Evolutionary conservation across 257 asterid species (phyloP), one percentile per base, ranked within the genome.

Genomic region (Penstemon newberryi): DNA sequence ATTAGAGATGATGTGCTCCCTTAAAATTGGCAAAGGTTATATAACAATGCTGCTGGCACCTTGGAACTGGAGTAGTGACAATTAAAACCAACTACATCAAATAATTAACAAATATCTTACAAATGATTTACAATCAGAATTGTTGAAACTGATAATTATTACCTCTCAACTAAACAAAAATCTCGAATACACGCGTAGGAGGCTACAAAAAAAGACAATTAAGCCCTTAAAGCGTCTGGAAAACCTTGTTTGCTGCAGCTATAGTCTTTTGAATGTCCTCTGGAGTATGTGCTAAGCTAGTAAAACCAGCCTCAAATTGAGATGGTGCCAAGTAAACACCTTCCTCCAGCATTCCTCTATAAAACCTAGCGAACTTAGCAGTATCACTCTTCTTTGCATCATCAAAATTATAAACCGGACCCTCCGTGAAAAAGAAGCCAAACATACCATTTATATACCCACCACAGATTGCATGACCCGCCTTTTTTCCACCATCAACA

Each of bases 291-390:
- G 97, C 85, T 71, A 94, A 82, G 85, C 99, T 79, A 1, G 95
- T 94, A 70, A 94, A 94, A 41, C 99, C 99, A 52, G 97, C 99
- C 84, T 94, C 99, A 56, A 94, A 94, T 67, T 94, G 97, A 7
- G 99, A 94, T 10, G 99, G 99, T 0, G 99, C 99, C 0, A 94
- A 79, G 67, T 94, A 94, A 33, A 94, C 91, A 2, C 99, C 99
- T 82, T 91, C 96, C 82, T 91, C 96, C 67, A 94, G 79, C 99
- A 94, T 91, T 42, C 93, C 96, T 66, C 91, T 61, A 53, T 78
- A 80, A 65, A 94, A 94, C 77, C 81, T 89, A 0, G 78, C 97
- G 9, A 94, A 94, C 66, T 94, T 94, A 0, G 83, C 80, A 7
- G 96, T 76, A 47, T 94, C 97, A 40, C 97, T 91, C 86, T 84